Base-by-base conservation (phyloP, 768 basidiomycete genomes). In the Exidia glandulosa region DNA sequence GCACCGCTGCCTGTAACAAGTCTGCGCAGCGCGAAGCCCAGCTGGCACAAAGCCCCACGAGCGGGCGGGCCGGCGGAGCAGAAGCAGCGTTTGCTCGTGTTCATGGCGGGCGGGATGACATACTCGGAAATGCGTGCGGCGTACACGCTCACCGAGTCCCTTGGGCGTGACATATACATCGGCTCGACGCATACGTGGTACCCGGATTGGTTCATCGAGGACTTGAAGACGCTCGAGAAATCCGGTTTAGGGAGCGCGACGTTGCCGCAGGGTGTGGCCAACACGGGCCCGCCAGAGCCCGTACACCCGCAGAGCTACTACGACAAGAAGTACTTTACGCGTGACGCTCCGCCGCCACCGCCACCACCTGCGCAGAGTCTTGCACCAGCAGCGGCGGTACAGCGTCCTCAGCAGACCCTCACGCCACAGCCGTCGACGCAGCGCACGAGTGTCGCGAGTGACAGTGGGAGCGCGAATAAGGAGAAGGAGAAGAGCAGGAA, bases 21-120 rank as follows among this genome's bases (percentile, higher is more conserved):
- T 1, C 75, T 98, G 45, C 86, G 95, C 25, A 94, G 91, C 65
- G 86, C 88, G 64, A 88, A 90, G 69, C 91, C 92, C 6, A 85
- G 82, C 55, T 94, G 92, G 94, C 90, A 93, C 69, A 83, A 86
- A 65, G 86, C 87, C 1, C 83, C 83, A 3, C 81, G 79, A 64
- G 70, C 82, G 3, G 79, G 76, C 29, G 69, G 74, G 61, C 68
- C 75, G 25, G 66, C 74, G 32, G 80, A 70, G 73, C 77, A 80
- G 57, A 80, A 83, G 61, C 87, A 91, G 71, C 81, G 95, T 31
- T 67, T 96, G 14, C 78, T 99, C 34, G 81, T 97, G 19, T 98
- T 98, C 71, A 78, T 97, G 27, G 89, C 90, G 14, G 96, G 96
- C 34, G 96, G 96, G 2, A 86, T 94, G 81, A 94, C 96, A 2